Evolutionary conservation across 305 asterid genomes (phyloP), one percentile per base, ranked within the genome.

Genomic region (Galium porrigens): DNA sequence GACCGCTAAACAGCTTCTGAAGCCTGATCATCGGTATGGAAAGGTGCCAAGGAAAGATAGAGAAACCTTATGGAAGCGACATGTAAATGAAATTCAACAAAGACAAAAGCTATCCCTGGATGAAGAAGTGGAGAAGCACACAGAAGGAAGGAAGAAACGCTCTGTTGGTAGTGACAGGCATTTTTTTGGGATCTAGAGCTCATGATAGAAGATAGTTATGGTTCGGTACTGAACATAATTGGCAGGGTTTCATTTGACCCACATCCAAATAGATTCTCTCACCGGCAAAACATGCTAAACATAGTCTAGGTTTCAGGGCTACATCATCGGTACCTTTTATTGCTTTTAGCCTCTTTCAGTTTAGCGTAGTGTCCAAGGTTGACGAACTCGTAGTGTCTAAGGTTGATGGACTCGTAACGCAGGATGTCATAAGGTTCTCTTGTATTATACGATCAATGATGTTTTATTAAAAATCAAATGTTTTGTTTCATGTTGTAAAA

Each of bases 1-100:
- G 52, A 84, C 97, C 27, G 96, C 99, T 53, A 92, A 89, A 68
- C 88, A 69, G 32, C 75, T 82, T 67, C 73, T 92, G 39, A 92
- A 84, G 75, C 81, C 52, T 15, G 96, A 92, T 72, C 86, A 86
- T 4, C 76, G 96, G 60, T 92, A 89, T 63, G 73, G 82, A 72
- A 92, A 83, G 76, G 79, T 85, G 87, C 83, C 94, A 5, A 85
- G 97, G 80, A 92, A 89, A 76, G 97, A 89, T 34, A 73, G 96
- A 72, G 99, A 92, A 70, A 65, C 90, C 69, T 70, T 87, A 64
- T 92, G 99, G 99, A 84, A 81, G 36, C 75, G 97, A 36, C 92
- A 85, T 64, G 83, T 83, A 20, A 96, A 89, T 66, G 99, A 87
- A 29, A 80, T 89, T 72, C 81, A 70, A 59, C 75, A 95, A 64